phyloP scores from a whole-genome alignment of 2,329 filamentous ascomycete genomes.

The Amphichorda felina region DNA sequence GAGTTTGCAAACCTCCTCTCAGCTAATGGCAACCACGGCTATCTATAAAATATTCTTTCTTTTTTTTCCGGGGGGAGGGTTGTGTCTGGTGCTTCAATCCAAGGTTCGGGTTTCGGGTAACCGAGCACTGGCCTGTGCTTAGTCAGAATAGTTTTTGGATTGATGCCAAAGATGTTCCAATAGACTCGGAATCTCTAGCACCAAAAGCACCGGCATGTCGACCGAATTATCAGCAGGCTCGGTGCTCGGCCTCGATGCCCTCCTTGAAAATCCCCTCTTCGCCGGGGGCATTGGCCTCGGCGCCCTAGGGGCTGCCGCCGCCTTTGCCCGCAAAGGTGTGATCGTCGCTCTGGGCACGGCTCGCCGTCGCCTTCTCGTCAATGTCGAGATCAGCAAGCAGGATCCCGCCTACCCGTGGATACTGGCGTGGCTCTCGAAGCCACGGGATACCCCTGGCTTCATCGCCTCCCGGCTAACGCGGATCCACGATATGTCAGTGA shows the following conservation, averaged over 20 bases:
- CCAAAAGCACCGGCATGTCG: slow-evolving; percentile 3
- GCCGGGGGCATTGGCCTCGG: slow-evolving; percentile 80
- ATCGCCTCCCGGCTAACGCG: slow-evolving; percentile 45
- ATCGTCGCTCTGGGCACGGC: slow-evolving; percentile 62
- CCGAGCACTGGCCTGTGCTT: no score
- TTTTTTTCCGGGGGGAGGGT: no score
- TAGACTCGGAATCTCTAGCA: background rate
- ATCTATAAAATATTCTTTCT: no score
- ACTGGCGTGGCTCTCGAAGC: slow-evolving; percentile 83
- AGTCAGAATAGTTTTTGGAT: background rate
- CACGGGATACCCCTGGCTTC: slow-evolving; percentile 53
- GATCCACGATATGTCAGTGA: slow-evolving; percentile 47
- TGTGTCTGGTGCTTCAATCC: no score
- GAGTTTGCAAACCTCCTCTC: no score
- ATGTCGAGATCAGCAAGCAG: slow-evolving; percentile 89
- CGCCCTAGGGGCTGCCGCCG: slow-evolving; percentile 69
- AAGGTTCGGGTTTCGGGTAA: no score
- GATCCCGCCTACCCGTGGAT: slow-evolving; percentile 93
- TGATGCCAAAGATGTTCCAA: background rate
- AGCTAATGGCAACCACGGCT: no score
- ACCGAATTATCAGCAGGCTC: slow-evolving; percentile 13
- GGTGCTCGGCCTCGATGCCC: slow-evolving; percentile 38
- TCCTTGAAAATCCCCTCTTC: slow-evolving; percentile 53
- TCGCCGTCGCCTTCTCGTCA: slow-evolving; percentile 78
- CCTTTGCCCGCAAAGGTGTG: slow-evolving; percentile 67